Conservation (phyloP, 495 filamentous ascomycete genomes). For the Bathelium albidoporum region DNA sequence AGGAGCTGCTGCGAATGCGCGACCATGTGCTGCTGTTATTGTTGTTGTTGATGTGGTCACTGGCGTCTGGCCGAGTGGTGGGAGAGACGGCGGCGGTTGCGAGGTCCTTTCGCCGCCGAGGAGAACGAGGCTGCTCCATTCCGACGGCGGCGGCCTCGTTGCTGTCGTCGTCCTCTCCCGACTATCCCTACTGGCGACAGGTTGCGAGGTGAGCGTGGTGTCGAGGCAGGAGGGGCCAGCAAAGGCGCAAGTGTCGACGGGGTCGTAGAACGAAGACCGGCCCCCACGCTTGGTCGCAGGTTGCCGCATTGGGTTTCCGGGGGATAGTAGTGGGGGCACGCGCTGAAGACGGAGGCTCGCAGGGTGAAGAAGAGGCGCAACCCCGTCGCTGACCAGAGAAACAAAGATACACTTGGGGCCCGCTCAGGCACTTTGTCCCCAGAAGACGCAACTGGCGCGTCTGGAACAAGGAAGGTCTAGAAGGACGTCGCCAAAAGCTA, state of each 20-base stretch:
- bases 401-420: too few species aligned
- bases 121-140: slow-evolving; percentile 3
- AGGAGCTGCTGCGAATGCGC: not conserved
- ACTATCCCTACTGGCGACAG: not conserved
- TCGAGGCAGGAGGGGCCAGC: not conserved
- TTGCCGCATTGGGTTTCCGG: not conserved
- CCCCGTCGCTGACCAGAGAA: too few species aligned
- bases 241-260: not conserved
- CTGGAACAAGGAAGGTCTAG: not conserved
- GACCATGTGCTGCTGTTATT: not conserved
- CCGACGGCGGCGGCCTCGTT: not conserved
- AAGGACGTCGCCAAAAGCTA: not conserved
- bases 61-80: not conserved
- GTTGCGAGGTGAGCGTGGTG: not conserved
- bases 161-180: not conserved
- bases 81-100: not conserved
- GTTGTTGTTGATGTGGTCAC: too few species aligned
- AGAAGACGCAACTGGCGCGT: too few species aligned
- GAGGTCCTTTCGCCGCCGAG: not conserved
- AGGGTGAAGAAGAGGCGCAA: too few species aligned
- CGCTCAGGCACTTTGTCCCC: too few species aligned
- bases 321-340: not conserved
- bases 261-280: not conserved
- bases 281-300: slow-evolving; percentile 1
- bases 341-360: not conserved